Evolutionary conservation across 2,329 filamentous ascomycete genomes (phyloP), one percentile per base, ranked within the genome.

Genomic region (Aureobasidium mangrovei): DNA sequence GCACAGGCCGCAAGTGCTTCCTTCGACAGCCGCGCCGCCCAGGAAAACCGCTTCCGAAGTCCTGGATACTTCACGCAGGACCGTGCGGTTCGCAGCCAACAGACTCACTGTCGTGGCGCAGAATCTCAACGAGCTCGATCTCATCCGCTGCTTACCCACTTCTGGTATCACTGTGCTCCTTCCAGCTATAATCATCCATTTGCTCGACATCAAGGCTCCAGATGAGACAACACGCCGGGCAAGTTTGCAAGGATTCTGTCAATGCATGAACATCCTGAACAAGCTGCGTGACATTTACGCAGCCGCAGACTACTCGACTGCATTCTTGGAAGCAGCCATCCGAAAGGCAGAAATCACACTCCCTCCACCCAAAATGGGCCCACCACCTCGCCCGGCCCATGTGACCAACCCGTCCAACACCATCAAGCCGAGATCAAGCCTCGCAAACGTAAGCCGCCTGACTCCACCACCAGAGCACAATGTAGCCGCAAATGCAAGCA

Each of bases 271-370:
- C 44, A 89, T 95, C 56, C 86, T 96, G 76, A 84, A 90, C 67
- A 85, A 85, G 59, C 77, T 97, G 18, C 83, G 90, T 36, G 89
- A 95, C 64, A 88, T 90, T 31, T 96, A 97, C 64, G 84, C 90
- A 0, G 90, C 91, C 0, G 91, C 91, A n/a, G 91, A 96, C 69
- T 95, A 93, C 63, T 90, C 89, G n/a, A 91, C 88, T 0, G 88
- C 88, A 2, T 96, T 96, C 73, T 77, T 96, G n/a, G 88, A 95
- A 66, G 89, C 90, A 1, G 89, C 90, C 0, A 86, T 95, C 59
- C 84, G 87, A 58, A 94, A 95, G 72, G 88, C 88, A 7, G 83
- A 87, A 55, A 90, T 93, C 58, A 83, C 87, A 54, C 75, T 89
- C 38, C 79, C 78, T 2, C 64, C 65, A 9, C 32, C 56, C 29